Percentiles rank a stretch among this genome's conserved stretches.
Conservation (phyloP, 192 early-diverging fungal species). For the Mortierella antarctica region DNA sequence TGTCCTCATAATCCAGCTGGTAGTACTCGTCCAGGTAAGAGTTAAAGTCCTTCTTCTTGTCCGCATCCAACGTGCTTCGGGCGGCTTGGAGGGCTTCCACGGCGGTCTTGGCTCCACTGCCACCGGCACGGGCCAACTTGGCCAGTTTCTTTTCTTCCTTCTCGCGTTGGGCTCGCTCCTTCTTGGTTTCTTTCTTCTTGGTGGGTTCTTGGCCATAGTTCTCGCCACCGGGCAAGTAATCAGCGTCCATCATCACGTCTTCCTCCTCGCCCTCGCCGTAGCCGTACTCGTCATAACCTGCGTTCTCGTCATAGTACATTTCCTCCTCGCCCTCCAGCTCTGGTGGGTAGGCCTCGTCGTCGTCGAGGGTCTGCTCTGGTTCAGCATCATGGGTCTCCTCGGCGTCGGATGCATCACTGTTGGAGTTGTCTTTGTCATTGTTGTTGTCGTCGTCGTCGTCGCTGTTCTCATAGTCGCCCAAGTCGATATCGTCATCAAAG, state of each 20-base stretch:
- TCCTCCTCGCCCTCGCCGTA: conserved; percentile 64
- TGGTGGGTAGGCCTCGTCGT: conserved; percentile 39
- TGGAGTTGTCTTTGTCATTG: conserved; percentile 69
- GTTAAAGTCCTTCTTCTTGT: conserved; percentile 63
- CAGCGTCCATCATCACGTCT: conserved; percentile 92
- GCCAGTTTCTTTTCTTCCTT: conserved; percentile 50
- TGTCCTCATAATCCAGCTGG: conserved; percentile 93
- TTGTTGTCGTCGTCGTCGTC: conserved; percentile 25
- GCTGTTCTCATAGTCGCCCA: conserved; percentile 63
- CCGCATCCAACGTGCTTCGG: conserved; percentile 31
- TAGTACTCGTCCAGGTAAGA: conserved; percentile 92
- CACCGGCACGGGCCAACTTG: conserved; percentile 42
- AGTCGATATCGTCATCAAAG: conserved; percentile 90
- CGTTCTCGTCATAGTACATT: conserved; percentile 55
- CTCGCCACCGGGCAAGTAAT: conserved; percentile 82
- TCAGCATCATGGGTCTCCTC: conserved; percentile 63
- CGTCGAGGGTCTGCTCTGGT: conserved; percentile 24
- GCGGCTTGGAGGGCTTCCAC: conserved; percentile 29
- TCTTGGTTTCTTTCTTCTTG: conserved; percentile 58
- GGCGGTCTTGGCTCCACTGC: conserved; percentile 13
- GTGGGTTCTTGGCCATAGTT: conserved; percentile 57
- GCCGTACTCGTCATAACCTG: conserved; percentile 53
- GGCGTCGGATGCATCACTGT: conserved; percentile 80
- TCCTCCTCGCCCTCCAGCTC: conserved; percentile 34
- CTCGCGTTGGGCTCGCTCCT: conserved; percentile 39